phyloP scores from a whole-genome alignment of 371 early-diverging fungal genomes.

The Chytridiales sp. region DNA sequence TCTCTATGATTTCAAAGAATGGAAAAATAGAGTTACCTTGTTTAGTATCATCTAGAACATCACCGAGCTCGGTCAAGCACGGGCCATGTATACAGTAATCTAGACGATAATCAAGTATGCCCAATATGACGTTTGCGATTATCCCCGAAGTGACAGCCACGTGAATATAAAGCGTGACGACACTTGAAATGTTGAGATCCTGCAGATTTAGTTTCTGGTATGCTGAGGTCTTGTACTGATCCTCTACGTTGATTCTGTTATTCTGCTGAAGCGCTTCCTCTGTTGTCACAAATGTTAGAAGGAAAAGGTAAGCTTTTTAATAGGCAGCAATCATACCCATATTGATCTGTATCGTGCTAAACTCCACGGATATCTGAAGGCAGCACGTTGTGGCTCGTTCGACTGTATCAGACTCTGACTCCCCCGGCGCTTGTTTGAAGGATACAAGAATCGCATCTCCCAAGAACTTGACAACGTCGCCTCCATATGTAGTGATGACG shows the following conservation, averaged over 20 bases:
- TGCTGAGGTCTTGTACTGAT: conserved; percentile 14
- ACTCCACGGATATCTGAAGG: conserved; percentile 19
- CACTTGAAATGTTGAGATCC: conserved; percentile 8
- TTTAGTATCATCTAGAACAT: conserved; percentile 14
- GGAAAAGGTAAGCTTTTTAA: not conserved
- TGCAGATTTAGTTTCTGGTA: not conserved
- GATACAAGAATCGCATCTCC: conserved; percentile 28
- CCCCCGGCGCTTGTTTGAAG: conserved; percentile 18
- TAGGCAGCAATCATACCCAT: not conserved
- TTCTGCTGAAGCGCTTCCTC: not conserved
- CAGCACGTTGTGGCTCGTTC: conserved; percentile 19
- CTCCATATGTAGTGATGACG: conserved; percentile 19
- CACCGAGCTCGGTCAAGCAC: conserved; percentile 18
- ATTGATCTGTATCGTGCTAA: not conserved
- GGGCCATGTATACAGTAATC: conserved; percentile 26
- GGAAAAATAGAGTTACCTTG: too few relatives aligned
- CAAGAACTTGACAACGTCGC: conserved; percentile 31
- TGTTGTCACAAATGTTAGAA: not conserved
- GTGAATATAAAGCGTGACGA: conserved; percentile 20
- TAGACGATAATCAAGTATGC: conserved; percentile 15
- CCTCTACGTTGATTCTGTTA: conserved; percentile 1
- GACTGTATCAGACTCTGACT: conserved; percentile 12
- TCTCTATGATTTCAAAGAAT: too few relatives aligned
- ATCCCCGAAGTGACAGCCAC: conserved; percentile 14
- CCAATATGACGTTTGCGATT: conserved; percentile 22